Conservation (phyloP, 768 basidiomycete genomes). For the Amanita subjunquillea region DNA sequence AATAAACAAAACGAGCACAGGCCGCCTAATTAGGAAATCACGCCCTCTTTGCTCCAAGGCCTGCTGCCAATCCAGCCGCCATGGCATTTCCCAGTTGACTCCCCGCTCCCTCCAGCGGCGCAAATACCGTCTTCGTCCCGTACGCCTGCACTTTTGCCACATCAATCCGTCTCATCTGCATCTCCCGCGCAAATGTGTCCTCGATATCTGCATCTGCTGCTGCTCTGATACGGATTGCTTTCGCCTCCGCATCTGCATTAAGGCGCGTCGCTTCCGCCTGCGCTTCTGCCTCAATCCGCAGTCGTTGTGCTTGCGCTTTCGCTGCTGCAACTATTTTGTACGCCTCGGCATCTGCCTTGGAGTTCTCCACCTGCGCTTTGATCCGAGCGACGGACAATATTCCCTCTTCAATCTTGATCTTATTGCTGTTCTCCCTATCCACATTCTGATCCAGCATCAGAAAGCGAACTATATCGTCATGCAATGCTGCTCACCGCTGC, state of each 20-base stretch:
- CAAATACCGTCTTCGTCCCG: slow-evolving; percentile 61
- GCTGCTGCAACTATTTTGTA: slow-evolving; percentile 67
- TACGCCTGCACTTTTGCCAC: slow-evolving; percentile 53
- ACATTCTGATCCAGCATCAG: slow-evolving; percentile 45
- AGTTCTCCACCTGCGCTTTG: slow-evolving; percentile 54
- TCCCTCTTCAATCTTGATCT: slow-evolving; percentile 80
- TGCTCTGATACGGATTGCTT: slow-evolving; percentile 55
- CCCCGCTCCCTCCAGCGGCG: slow-evolving; percentile 51
- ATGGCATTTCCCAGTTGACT: slow-evolving; percentile 50
- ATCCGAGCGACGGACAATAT: slow-evolving; percentile 67
- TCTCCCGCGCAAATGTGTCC: slow-evolving; percentile 66
- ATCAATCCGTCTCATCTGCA: slow-evolving; percentile 62
- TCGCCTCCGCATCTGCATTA: slow-evolving; percentile 66
- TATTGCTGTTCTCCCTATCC: slow-evolving; percentile 80
- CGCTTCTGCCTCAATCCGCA: slow-evolving; percentile 69
- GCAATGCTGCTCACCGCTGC: slow-evolving; percentile 46
- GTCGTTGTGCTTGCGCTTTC: slow-evolving; percentile 58
- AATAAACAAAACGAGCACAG: slow-evolving; percentile 20
- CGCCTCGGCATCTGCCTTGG: slow-evolving; percentile 67
- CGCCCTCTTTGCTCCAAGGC: slow-evolving; percentile 37
- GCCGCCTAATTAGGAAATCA: neutral
- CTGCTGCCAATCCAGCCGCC: slow-evolving; percentile 63
- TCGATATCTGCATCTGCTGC: slow-evolving; percentile 48
- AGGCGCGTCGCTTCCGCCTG: slow-evolving; percentile 71
- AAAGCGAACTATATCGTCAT: neutral